These are phyloP conservation scores for Silene vulgaris DNA, from an alignment of 179 eudicot species.

Conservation along the genomic window DNA sequence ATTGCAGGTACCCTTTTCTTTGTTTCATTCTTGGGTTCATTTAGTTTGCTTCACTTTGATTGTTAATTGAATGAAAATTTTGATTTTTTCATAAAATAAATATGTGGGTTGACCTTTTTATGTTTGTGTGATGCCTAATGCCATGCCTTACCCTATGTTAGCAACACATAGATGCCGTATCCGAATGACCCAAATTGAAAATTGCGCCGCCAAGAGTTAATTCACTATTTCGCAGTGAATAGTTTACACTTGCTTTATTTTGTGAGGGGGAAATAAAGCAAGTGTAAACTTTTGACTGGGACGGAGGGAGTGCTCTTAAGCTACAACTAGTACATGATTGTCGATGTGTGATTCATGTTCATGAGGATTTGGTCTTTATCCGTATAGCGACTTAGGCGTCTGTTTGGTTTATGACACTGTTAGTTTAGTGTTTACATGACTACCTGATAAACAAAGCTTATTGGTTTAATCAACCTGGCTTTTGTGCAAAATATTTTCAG, in stretches of 20 bases:
- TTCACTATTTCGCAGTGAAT: too few relatives aligned
- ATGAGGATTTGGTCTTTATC: not conserved
- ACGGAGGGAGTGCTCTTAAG: too few relatives aligned
- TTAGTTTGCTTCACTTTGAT: not conserved
- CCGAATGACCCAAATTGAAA: too few relatives aligned
- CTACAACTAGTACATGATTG: too few relatives aligned
- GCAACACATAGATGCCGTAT: too few relatives aligned
- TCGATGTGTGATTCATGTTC: not conserved
- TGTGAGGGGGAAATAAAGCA: too few relatives aligned
- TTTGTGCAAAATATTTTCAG: constrained; percentile 20
- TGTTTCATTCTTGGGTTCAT: not conserved
- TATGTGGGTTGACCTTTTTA: not conserved
- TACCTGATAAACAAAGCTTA: not conserved
- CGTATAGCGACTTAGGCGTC: not conserved
- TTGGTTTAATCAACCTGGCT: not conserved
- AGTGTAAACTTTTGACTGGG: too few relatives aligned
- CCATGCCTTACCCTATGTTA: not conserved
- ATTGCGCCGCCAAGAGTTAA: too few relatives aligned
- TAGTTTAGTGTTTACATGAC: not conserved
- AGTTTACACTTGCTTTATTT: too few relatives aligned
- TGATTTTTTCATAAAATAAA: not conserved
- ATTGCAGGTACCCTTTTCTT: constrained; percentile 13
- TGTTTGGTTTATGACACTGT: not conserved
- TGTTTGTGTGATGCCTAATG: not conserved
- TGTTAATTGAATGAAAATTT: not conserved